Conservation (phyloP, 2,329 filamentous ascomycete genomes). For the Ceratocystis cubensis region DNA sequence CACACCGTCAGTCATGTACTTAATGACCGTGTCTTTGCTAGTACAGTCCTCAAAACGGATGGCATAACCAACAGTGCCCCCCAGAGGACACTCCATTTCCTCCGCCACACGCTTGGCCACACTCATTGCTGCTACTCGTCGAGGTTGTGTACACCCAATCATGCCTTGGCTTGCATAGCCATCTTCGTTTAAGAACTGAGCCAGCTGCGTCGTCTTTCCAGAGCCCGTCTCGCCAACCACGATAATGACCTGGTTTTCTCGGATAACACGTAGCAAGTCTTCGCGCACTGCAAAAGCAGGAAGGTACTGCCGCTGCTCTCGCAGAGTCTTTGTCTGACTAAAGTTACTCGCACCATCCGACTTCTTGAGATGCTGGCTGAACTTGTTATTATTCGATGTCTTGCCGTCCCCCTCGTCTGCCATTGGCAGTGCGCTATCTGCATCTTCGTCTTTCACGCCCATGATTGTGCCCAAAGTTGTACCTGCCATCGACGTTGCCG, state of each 20-base stretch:
- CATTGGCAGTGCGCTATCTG: constrained; percentile 73
- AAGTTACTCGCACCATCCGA: constrained; percentile 77
- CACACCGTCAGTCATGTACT: constrained; percentile 98
- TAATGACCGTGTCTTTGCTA: constrained; percentile 87
- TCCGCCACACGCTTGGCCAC: constrained; percentile 96
- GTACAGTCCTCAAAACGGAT: constrained; percentile 98
- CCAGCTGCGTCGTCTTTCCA: constrained; percentile 93
- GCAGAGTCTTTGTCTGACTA: constrained; percentile 78
- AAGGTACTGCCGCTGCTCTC: constrained; percentile 83
- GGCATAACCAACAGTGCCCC: constrained; percentile 81
- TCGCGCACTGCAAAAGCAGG: constrained; percentile 95
- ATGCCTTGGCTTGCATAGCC: constrained; percentile 78
- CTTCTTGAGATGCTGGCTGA: constrained; percentile 81
- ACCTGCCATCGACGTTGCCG: constrained; percentile 84
- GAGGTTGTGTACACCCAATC: constrained; percentile 92
- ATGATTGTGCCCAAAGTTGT: constrained; percentile 90
- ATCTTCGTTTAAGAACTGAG: constrained; percentile 91
- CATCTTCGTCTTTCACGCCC: constrained; percentile 82
- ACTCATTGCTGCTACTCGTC: constrained; percentile 96
- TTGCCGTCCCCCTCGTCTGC: constrained; percentile 52
- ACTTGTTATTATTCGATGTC: constrained; percentile 50
- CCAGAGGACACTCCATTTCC: constrained; percentile 91
- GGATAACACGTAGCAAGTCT: constrained; percentile 77
- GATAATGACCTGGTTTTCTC: constrained; percentile 94
- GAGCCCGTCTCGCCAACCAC: constrained; percentile 96